Evolutionary conservation across 208 protist genomes (phyloP).

Genomic region (Trypanosoma scelopori): DNA sequence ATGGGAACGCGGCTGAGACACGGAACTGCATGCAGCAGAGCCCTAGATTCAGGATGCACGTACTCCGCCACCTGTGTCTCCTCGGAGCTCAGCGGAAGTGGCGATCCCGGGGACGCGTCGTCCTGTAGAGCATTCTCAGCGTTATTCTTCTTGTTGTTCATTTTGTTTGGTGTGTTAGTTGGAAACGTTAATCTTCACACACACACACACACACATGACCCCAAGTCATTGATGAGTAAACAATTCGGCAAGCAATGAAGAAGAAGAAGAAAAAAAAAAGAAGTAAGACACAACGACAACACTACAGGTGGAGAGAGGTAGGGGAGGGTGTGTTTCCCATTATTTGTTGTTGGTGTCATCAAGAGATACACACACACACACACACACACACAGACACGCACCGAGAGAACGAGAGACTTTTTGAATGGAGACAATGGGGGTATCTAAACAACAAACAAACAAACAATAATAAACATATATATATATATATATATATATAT

Average conservation of each 20-base stretch:
- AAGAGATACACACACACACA: no score
- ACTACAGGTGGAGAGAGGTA: neutral
- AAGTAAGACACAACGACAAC: neutral
- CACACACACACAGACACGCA: no score
- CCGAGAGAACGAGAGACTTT: no score
- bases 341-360: no score
- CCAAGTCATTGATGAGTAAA: no score
- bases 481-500: no score
- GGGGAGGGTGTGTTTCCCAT: no score
- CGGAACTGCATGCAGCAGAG: slow-evolving; percentile 23
- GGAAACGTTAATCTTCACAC: neutral
- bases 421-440: no score
- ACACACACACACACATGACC: neutral
- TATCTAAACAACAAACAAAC: no score
- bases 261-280: neutral
- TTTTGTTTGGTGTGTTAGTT: neutral
- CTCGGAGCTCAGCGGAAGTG: slow-evolving; percentile 4
- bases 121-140: neutral
- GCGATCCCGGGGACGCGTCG: neutral
- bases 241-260: neutral
- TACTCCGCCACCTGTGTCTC: slow-evolving; percentile 22
- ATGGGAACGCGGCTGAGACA: slow-evolving; percentile 28
- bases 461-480: no score
- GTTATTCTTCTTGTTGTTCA: neutral
- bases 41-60: slow-evolving; percentile 27